Evolutionary conservation across 441 rosid species (phyloP), one percentile per base, ranked within the genome.

Genomic region (Gossypium schwendimanii): DNA sequence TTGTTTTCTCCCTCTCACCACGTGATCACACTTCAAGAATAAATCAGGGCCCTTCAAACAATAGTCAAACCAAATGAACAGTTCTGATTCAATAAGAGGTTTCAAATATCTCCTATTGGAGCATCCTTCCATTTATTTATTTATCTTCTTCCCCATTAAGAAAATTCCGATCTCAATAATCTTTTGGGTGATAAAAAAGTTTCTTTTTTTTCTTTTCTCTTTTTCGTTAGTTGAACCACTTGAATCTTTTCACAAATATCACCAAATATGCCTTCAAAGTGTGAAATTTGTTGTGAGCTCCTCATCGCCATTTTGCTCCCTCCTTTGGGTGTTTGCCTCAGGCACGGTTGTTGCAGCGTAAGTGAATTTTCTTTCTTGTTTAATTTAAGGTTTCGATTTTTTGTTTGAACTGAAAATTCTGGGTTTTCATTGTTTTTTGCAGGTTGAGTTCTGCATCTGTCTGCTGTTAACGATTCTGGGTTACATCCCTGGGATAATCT

Each of bases 381-480:
- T 65, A 18, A 39, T 4, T 36, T 4, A 9, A 7, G 26, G 57
- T n/a, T 66, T 24, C 3, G 21, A 44, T 71, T 41, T 58, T 24
- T n/a, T 23, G 15, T 47, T 39, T 44, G 1, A 39, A 57, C 5
- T 70, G 45, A 14, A 6, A 54, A 17, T 39, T 65, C 12, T 58
- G 55, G 54, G 41, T 49, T 67, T 66, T 15, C 23, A 63, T 63
- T 36, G 15, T 0, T 18, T 24, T 59, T 59, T 26, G 72, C 83
- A 92, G 97, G 91, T 83, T 14, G 98, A 94, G 81, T 86, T 92
- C 73, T 81, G 88, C 76, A 85, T 94, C 45, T 94, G 98, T 47
- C 18, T 92, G 83, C 78, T 92, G 18, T 75, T 92, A 61, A 94
- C 98, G 14, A 73, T 94, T 59, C 82, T 92, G 8, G 97, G 98